These are phyloP conservation scores for Pseudoperonospora humuli DNA, from an alignment of 352 stramenopile genomes.

Conservation along the genomic window DNA sequence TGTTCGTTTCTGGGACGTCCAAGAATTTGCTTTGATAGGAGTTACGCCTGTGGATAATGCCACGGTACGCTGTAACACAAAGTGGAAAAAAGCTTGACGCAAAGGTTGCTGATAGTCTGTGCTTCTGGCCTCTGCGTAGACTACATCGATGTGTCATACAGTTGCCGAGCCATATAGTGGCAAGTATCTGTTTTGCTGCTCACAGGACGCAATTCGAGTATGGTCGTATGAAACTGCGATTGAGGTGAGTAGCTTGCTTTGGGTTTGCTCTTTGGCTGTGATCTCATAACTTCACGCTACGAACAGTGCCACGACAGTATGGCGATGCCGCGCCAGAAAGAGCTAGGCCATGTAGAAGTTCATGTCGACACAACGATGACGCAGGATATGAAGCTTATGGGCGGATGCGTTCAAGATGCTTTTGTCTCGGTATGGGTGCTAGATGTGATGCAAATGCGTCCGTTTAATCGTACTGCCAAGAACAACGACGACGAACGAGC, in stretches of 20 bases:
- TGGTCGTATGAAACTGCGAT: slow-evolving; percentile 83
- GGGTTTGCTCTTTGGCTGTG: neutral
- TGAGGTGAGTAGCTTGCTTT: slow-evolving; percentile 29
- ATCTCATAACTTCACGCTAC: neutral
- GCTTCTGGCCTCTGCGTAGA: slow-evolving; percentile 25
- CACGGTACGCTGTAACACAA: slow-evolving; percentile 29
- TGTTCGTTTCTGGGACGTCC: slow-evolving; percentile 82
- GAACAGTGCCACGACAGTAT: slow-evolving; percentile 71
- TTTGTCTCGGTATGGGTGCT: slow-evolving; percentile 79
- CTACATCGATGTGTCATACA: slow-evolving; percentile 77
- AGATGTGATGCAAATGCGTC: slow-evolving; percentile 60
- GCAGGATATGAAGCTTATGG: slow-evolving; percentile 80
- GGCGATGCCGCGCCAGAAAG: slow-evolving; percentile 46
- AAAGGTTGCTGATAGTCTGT: neutral
- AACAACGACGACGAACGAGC: slow-evolving; percentile 7
- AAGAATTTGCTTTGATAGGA: slow-evolving; percentile 73
- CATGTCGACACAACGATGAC: slow-evolving; percentile 71
- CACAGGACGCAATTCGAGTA: slow-evolving; percentile 63
- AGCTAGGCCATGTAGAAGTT: slow-evolving; percentile 39
- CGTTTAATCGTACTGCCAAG: slow-evolving; percentile 38
- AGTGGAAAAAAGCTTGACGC: neutral
- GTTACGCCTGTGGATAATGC: slow-evolving; percentile 73
- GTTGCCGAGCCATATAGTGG: slow-evolving; percentile 65
- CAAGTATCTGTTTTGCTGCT: slow-evolving; percentile 76
- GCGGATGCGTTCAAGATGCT: slow-evolving; percentile 67